phyloP scores from a whole-genome alignment of 148 eudicot species.

The Suaeda aralocaspica region DNA sequence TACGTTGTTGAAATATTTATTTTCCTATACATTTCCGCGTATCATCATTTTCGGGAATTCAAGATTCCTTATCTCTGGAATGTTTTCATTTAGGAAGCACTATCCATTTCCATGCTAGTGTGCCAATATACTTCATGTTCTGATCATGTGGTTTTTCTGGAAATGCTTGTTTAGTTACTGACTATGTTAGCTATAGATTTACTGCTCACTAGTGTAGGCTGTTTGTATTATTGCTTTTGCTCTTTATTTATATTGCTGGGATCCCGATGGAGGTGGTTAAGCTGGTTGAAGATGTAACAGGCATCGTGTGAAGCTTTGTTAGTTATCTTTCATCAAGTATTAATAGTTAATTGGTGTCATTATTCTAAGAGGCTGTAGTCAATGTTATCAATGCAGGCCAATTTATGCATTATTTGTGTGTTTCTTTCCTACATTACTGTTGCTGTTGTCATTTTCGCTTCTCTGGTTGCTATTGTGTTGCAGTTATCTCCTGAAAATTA shows the following conservation, averaged over 20 bases:
- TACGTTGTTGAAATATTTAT: no score
- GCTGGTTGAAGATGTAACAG: not conserved
- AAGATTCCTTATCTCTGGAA: no score
- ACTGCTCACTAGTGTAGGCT: not conserved
- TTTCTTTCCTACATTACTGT: not conserved
- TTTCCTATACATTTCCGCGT: no score
- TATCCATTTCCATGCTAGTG: no score
- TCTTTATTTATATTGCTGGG: not conserved
- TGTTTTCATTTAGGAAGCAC: no score
- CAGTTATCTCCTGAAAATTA: not conserved
- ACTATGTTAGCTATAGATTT: not conserved
- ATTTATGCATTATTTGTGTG: not conserved
- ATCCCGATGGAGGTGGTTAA: not conserved
- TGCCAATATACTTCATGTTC: not conserved
- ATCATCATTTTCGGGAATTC: no score
- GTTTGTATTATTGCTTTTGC: not conserved
- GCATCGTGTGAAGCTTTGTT: not conserved
- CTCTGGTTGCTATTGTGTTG: not conserved
- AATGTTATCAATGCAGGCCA: not conserved
- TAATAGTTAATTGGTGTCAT: not conserved
- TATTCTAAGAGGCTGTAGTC: not conserved
- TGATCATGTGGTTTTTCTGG: not conserved
- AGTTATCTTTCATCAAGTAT: not conserved
- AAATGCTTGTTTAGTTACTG: not conserved
- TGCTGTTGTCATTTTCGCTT: not conserved